phyloP scores from a whole-genome alignment of 2,329 filamentous ascomycete genomes.

The Aureobasidium sp. region DNA sequence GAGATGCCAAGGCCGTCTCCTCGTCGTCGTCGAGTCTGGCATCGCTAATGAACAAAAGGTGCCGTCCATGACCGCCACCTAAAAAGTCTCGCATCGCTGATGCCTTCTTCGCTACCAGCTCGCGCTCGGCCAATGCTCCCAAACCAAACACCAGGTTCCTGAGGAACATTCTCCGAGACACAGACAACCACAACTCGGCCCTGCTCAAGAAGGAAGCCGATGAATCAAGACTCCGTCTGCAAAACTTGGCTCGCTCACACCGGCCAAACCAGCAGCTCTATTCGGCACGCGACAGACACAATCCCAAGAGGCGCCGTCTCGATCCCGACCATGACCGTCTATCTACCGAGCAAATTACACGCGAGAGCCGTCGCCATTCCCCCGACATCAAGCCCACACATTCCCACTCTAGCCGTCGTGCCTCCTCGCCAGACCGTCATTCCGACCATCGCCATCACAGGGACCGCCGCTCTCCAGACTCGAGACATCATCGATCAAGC shows the following conservation, averaged over 20 bases:
- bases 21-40: constrained; percentile 62
- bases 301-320: constrained; percentile 10
- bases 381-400: not conserved
- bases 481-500: not conserved
- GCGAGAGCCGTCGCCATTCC: not conserved
- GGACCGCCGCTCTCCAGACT: not conserved
- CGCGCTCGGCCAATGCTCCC: constrained; percentile 41
- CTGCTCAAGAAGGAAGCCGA: constrained; percentile 76
- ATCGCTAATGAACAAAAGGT: constrained; percentile 55
- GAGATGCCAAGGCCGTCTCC: constrained; percentile 67
- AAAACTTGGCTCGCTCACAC: constrained; percentile 40
- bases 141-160: constrained; percentile 92
- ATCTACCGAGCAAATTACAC: not conserved
- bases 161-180: constrained; percentile 79
- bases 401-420: not conserved
- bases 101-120: constrained; percentile 5
- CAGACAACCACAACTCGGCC: constrained; percentile 81
- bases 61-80: constrained; percentile 18
- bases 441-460: not conserved
- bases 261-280: constrained; percentile 18
- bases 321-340: not conserved
- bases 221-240: constrained; percentile 66
- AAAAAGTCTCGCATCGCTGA: constrained; percentile 15
- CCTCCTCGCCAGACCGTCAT: not conserved
- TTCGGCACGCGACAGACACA: constrained; percentile 15